These are phyloP conservation scores for Sequoia sempervirens DNA, from an alignment of 75 land plant species.

Conservation along the genomic window DNA sequence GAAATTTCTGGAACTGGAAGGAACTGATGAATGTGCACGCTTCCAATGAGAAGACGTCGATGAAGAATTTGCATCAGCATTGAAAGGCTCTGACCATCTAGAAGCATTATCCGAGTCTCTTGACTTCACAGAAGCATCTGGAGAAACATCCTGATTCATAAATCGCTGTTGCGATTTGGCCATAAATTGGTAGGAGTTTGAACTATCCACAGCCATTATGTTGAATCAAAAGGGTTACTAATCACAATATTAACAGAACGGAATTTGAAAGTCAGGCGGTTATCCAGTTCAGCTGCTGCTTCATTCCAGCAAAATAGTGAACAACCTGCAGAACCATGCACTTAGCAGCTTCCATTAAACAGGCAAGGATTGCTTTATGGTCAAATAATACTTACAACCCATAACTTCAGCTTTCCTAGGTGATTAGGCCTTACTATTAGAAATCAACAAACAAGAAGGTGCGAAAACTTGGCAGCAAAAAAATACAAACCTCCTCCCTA, in stretches of 20 bases:
- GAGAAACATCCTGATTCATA: constrained; percentile 33
- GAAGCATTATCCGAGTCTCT: constrained; percentile 47
- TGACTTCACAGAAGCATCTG: constrained; percentile 25
- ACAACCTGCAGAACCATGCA: constrained; percentile 1
- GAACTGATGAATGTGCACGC: constrained; percentile 20
- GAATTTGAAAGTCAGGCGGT: not conserved
- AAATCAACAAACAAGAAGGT: not conserved
- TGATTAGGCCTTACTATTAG: not conserved
- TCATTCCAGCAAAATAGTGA: constrained; percentile 1
- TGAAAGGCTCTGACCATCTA: constrained; percentile 61
- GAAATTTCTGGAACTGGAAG: constrained; percentile 31
- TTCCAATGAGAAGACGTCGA: constrained; percentile 34
- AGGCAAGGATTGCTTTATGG: not conserved
- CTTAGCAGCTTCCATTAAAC: not conserved
- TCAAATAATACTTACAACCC: not conserved
- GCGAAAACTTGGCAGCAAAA: not conserved
- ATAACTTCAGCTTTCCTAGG: not conserved
- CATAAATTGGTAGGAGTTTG: constrained; percentile 22
- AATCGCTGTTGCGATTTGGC: constrained; percentile 28
- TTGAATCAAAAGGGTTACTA: not conserved
- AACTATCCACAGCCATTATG: constrained; percentile 10
- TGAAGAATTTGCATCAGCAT: constrained; percentile 27
- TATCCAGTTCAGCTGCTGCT: not conserved
- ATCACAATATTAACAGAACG: not conserved
- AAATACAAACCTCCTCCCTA: not conserved